Base-by-base conservation (phyloP, 208 protist genomes). In the Wallacemonas collosoma region DNA sequence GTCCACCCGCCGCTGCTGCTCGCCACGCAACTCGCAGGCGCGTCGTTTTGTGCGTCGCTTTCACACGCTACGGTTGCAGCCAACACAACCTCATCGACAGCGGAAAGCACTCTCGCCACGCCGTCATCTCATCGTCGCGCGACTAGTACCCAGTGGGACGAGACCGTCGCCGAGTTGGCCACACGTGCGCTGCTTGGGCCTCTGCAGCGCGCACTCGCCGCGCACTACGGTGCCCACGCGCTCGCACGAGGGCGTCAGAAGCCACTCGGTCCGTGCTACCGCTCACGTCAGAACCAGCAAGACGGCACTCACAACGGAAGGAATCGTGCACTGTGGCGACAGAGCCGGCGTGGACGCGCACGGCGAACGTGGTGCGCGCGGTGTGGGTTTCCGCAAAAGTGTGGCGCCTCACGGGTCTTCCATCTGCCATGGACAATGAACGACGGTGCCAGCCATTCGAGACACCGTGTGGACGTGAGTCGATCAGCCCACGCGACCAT, bases 171-270 rank as follows among this genome's bases (percentile, higher is more conserved):
- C 9, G 41, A 7, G 4, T 14, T 56, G n/a, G 39, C 53, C 7
- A 45, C 15, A n/a, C 38, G 35, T 1, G 63, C 62, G 6, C 67
- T 71, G 39, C 61, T 66, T 62, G 7, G 1, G 11, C 73, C 76
- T 1, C 73, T 95, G 44, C 74, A 83, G 17, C 58, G 75, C 35
- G 82, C 90, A 61, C 50, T 96, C 14, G 90, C 87, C 2, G 86
- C 85, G 6, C 91, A 96, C 77, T 96, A 91, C 73, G 91, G 91
- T 44, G 83, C 80, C 1, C 79, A 86, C 62, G 82, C 91, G 15
- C 38, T 89, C 43, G 83, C 80, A 11, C 75, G 91, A 35, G 91
- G 81, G 6, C 51, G 56, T 2, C 67, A 81, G 12, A 83, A 86
- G 73, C 88, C 88, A 3, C 71, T 95, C 1, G 91, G 88, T 3